Percentiles rank a stretch among this genome's conserved stretches.
Conservation (phyloP, 2,329 filamentous ascomycete genomes). For the Claviceps quebecensis region DNA sequence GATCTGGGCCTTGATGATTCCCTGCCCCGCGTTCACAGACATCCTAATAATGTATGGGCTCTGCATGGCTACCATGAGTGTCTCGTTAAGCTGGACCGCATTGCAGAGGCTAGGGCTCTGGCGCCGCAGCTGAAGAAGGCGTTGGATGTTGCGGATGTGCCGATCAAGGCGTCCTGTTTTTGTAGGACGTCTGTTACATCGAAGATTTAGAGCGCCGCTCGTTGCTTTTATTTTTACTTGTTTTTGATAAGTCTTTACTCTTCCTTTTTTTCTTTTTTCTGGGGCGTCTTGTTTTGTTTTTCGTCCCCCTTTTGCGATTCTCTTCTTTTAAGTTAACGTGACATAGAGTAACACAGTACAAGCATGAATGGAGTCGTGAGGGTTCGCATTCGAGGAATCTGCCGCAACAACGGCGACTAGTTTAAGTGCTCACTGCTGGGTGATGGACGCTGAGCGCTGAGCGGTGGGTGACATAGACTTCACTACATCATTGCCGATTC, state of each 20-base stretch:
- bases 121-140: conserved; percentile 34
- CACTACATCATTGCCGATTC: too few relatives aligned
- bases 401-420: too few relatives aligned
- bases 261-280: background rate
- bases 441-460: too few relatives aligned
- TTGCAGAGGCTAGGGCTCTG: conserved; percentile 21
- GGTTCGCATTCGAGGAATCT: too few relatives aligned
- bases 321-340: too few relatives aligned
- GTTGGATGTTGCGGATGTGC: conserved; percentile 45
- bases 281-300: too few relatives aligned
- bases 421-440: too few relatives aligned
- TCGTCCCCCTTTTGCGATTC: too few relatives aligned
- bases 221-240: background rate
- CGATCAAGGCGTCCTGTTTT: conserved; percentile 25
- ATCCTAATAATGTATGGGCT: conserved; percentile 64
- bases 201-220: conserved; percentile 8
- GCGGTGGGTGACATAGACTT: too few relatives aligned
- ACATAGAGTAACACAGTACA: too few relatives aligned
- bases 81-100: conserved; percentile 35
- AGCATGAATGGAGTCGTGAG: too few relatives aligned
- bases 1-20: conserved; percentile 47
- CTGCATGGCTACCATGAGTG: conserved; percentile 63
- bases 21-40: conserved; percentile 48
- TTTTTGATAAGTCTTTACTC: background rate
- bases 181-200: conserved; percentile 10